Base-by-base conservation (phyloP, 306 rosid species). In the Glycine tomentella region DNA sequence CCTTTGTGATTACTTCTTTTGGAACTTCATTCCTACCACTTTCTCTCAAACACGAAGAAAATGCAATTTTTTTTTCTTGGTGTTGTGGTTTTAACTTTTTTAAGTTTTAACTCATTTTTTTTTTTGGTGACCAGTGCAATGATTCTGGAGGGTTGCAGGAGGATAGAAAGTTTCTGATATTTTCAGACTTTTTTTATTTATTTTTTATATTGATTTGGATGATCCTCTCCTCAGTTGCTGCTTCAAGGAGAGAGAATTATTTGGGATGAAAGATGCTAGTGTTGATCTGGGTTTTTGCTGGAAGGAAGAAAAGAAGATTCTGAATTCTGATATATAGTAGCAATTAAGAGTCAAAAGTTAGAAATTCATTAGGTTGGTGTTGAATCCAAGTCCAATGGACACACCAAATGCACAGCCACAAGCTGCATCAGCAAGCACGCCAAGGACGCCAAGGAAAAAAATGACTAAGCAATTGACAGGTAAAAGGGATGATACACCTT, bases 391-490 rank as follows among this genome's bases (percentile, higher is more conserved):
- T 70, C 44, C 75, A 57, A 95, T 95, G 98, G 94, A 79, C 36
- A 76, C 76, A 77, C 70, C 84, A 16, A 66, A 81, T 9, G 87
- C 20, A 81, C 87, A 73, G 74, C 90, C 78, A n/a, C 84, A 81
- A 67, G 78, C 72, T 64, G 89, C 76, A 69, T 85, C 83, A 67
- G 8, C 82, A 40, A 88, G 80, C 77, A 42, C 81, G 7, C 90
- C 85, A 25, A 25, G 31, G 31, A 25, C 31, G 31, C 2, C 31
- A 0, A 83, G 88, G 90, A 93, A 93, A 63, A 96, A 93, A 86
- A 93, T 96, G 92, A 88, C 93, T 5, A 96, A 92, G 78, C 98
- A 96, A 68, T 82, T 96, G 72, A 96, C 99, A 0, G 99, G 98
- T 63, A 96, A 96, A 83, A 84, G 97, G 7, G 99, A 96, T 4